Percentiles rank a stretch among this genome's conserved stretches.
These are phyloP conservation scores for Saccharomycopsis hybrid DNA, from an alignment of 1,139 yeast genomes.

Conservation along the genomic window DNA sequence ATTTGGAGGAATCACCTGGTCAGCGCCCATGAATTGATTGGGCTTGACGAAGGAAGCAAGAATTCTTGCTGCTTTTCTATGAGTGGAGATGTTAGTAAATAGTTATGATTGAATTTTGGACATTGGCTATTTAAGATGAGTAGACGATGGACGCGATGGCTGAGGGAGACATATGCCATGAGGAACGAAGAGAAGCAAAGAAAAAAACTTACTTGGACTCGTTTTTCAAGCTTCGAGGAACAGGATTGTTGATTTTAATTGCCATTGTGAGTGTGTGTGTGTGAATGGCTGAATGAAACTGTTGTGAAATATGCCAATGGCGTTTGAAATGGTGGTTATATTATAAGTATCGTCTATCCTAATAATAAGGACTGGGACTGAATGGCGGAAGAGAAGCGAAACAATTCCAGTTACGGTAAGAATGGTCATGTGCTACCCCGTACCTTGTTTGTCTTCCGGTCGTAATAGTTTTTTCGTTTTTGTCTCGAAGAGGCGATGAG, in stretches of 20 bases:
- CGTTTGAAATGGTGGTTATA: too few relatives aligned
- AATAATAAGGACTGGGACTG: too few relatives aligned
- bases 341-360: too few relatives aligned
- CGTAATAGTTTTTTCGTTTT: too few relatives aligned
- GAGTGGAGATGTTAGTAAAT: neutral
- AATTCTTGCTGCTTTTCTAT: constrained; percentile 92
- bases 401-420: too few relatives aligned
- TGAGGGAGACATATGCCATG: too few relatives aligned
- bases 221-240: constrained; percentile 81
- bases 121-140: constrained; percentile 2
- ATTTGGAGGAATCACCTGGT: constrained; percentile 83
- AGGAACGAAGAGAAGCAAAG: neutral
- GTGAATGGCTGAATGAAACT: too few relatives aligned
- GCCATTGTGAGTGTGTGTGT: constrained; percentile 12
- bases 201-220: constrained; percentile 67
- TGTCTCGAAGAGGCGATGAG: too few relatives aligned
- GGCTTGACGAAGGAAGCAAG: constrained; percentile 89
- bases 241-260: constrained; percentile 87
- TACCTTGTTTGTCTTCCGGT: too few relatives aligned
- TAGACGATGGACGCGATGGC: constrained; percentile 15
- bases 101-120: neutral
- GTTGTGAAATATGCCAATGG: too few relatives aligned
- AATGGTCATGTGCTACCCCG: too few relatives aligned
- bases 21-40: constrained; percentile 89
- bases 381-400: too few relatives aligned